Evolutionary conservation across 495 filamentous ascomycete genomes (phyloP).

Genomic region (Trichoderma erinaceum): DNA sequence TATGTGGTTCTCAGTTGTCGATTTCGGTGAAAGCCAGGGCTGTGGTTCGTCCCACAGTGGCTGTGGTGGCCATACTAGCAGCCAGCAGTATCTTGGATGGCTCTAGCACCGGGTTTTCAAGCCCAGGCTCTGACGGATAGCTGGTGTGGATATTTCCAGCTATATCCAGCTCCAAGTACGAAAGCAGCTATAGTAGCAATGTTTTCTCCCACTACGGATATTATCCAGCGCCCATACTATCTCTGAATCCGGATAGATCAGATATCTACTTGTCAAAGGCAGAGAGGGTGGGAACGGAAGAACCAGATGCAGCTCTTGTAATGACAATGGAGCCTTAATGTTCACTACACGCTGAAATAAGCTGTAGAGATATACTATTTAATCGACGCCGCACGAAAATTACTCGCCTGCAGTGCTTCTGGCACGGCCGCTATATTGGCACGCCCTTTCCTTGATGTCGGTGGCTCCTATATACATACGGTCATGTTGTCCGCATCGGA

Average conservation of each 20-base stretch:
- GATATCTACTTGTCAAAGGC: neutral
- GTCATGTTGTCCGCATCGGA: neutral
- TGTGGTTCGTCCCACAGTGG: neutral
- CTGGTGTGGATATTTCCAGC: neutral
- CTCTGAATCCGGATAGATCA: neutral
- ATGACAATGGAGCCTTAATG: neutral
- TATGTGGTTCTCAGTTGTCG: neutral
- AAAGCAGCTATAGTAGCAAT: neutral
- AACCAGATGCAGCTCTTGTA: neutral
- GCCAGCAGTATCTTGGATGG: neutral
- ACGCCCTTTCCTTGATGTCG: neutral
- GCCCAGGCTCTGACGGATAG: neutral
- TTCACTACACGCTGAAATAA: neutral
- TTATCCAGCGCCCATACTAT: neutral
- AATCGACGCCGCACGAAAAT: neutral
- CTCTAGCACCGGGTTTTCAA: neutral
- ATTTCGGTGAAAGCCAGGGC: constrained; percentile 12
- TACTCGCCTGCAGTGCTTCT: neutral
- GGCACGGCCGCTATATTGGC: neutral
- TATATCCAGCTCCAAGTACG: neutral
- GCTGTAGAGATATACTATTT: neutral
- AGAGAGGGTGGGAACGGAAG: neutral
- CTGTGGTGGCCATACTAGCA: neutral
- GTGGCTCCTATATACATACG: neutral
- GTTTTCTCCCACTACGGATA: neutral